A percentile compares a stretch with the other conserved stretches of the same genome.
Evolutionary conservation across 2,329 filamentous ascomycete genomes (phyloP).

Genomic region (Emericellopsis cladophorae): DNA sequence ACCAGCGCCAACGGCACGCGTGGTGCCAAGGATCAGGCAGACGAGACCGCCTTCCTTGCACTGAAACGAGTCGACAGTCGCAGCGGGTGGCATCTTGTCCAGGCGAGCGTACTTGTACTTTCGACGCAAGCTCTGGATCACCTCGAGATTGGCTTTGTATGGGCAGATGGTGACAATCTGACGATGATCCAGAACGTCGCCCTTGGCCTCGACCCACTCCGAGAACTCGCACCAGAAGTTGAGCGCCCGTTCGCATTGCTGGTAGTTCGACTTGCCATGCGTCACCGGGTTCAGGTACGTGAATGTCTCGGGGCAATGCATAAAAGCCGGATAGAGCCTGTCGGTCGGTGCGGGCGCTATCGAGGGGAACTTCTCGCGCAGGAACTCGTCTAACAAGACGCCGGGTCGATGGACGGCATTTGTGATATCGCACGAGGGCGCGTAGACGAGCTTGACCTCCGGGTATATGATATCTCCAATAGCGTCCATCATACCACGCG

Average conservation of each 20-base stretch:
- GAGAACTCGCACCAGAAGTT: conserved; percentile 5
- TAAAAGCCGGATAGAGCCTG: neutral
- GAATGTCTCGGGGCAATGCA: neutral
- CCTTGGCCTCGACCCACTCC: neutral
- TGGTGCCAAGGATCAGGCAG: neutral
- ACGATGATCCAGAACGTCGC: neutral
- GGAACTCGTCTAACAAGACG: neutral
- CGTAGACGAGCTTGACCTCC: neutral
- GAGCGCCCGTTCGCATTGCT: neutral
- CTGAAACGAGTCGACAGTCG: conserved; percentile 1
- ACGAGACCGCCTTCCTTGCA: neutral
- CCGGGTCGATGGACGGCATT: neutral
- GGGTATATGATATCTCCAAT: neutral
- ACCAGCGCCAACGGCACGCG: neutral
- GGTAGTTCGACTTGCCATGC: neutral
- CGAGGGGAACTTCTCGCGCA: neutral
- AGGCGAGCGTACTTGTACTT: neutral
- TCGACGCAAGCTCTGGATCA: neutral
- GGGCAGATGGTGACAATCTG: neutral
- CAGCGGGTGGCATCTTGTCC: neutral
- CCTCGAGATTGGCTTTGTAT: neutral
- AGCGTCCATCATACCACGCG: neutral
- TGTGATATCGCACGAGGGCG: neutral
- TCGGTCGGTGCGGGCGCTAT: neutral
- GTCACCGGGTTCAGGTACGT: neutral